Base-by-base conservation (phyloP, 768 basidiomycete genomes). In the Lactifluus piperatus region DNA sequence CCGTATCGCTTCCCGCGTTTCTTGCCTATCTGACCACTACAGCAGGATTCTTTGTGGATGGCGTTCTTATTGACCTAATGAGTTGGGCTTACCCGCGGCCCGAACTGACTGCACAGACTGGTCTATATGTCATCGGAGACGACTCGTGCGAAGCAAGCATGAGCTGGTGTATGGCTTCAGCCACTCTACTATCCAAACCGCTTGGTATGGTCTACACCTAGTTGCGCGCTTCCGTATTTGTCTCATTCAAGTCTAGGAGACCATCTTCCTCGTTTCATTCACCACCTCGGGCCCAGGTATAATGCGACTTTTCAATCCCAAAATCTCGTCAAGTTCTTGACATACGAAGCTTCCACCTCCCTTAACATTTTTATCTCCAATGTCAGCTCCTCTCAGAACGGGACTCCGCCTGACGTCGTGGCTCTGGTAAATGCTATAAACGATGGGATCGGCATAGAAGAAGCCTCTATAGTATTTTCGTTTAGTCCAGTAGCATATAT, bases 281-380 rank as follows among this genome's bases (percentile, higher is more conserved):
- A 92, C 66, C 87, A 91, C 65, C 80, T 94, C 11, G 87, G 90
- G 4, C 91, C 91, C 9, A 80, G 85, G 45, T 93, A 93, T 60
- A 75, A 76, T 1, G 84, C 82, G 22, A 83, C 82, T 45, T 90
- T 91, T 69, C 90, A 91, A 68, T 86, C 90, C 49, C 77, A 76
- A 9, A 68, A 79, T 3, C 77, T 92, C 36, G 74, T 83, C 63
- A 84, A 80, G 46, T 91, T 91, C 68, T 73, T 93, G 49, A 94
- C 91, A 0, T 94, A 93, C 69, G 87, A 91, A 64, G 87, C 88
- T 0, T 82, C 86, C 5, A 90, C 91, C 0, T 89, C 89, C 0
- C 76, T 93, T 54, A 91, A 88, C 67, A 88, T 93, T 76, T 83
- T 83, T 64, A 72, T 94, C 18, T 75, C 77, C 32, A 78, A 74